phyloP scores from a whole-genome alignment of 176 grass and related monocot genomes.

The Oryza punctata region DNA sequence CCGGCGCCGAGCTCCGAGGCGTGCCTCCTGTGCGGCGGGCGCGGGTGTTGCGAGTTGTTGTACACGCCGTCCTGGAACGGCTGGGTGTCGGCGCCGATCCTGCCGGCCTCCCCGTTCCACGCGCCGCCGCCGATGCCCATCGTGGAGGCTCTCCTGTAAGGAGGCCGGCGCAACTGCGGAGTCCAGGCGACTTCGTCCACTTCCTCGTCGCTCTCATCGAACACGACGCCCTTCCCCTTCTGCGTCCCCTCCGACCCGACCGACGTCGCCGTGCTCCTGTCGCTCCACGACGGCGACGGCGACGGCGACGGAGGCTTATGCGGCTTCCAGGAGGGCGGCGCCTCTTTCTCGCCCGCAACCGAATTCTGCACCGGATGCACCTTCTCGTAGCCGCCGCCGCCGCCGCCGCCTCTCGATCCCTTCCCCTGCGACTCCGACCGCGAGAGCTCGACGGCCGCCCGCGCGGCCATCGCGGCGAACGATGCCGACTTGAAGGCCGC shows the following conservation, averaged over 20 bases:
- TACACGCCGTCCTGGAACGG: background rate
- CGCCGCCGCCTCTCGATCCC: slow-evolving; percentile 21
- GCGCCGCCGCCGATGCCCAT: slow-evolving; percentile 1
- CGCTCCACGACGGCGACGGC: slow-evolving; percentile 50
- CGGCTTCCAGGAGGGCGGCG: background rate
- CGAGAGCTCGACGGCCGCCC: slow-evolving; percentile 54
- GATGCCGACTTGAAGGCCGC: slow-evolving; percentile 50
- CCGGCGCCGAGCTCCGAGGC: slow-evolving; percentile 23
- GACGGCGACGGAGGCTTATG: slow-evolving; percentile 16
- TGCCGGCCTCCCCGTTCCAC: background rate
- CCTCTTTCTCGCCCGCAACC: background rate
- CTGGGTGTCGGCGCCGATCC: background rate
- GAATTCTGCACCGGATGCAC: background rate
- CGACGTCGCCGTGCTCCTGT: slow-evolving; percentile 46
- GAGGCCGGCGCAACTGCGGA: slow-evolving; percentile 15
- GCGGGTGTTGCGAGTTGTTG: background rate
- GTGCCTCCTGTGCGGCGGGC: slow-evolving; percentile 33
- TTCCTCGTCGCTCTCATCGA: slow-evolving; percentile 40
- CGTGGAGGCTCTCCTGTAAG: slow-evolving; percentile 30
- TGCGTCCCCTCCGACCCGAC: slow-evolving; percentile 34
- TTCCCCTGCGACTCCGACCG: slow-evolving; percentile 46
- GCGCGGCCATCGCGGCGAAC: slow-evolving; percentile 59
- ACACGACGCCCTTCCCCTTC: slow-evolving; percentile 46
- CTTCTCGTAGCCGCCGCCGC: slow-evolving; percentile 14
- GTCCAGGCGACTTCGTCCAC: slow-evolving; percentile 15